Evolutionary conservation across 441 rosid species (phyloP).

Genomic region (Euphorbia schlechtendalii): DNA sequence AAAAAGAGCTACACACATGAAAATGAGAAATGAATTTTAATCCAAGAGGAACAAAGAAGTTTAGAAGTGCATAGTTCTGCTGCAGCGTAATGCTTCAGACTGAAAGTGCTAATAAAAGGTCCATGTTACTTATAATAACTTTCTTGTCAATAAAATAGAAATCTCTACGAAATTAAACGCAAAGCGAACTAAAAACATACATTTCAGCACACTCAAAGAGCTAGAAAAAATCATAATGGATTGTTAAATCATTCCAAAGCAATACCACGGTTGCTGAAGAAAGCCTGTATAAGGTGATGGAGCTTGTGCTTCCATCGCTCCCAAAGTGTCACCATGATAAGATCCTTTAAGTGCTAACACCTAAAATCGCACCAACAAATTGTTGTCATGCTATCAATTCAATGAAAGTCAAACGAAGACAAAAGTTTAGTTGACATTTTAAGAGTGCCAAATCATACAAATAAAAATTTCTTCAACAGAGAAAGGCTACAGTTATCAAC

Average conservation of each 20-base stretch:
- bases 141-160: not conserved
- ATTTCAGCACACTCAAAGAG: not conserved
- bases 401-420: constrained; percentile 7
- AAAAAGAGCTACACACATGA: not conserved
- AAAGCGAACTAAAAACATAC: not conserved
- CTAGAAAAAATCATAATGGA: not conserved
- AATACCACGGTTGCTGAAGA: constrained; percentile 90
- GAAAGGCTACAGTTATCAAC: too few species aligned
- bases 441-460: not conserved
- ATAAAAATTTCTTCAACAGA: not conserved
- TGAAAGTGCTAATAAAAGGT: not conserved
- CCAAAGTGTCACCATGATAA: constrained; percentile 96
- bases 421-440: not conserved
- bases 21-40: not conserved
- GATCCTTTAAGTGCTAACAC: constrained; percentile 88
- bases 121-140: not conserved
- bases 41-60: not conserved
- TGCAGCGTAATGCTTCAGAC: not conserved
- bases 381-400: not conserved
- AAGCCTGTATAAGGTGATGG: constrained; percentile 88
- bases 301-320: constrained; percentile 99
- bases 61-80: too few species aligned
- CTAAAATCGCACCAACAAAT: constrained; percentile 28
- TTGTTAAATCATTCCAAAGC: not conserved
- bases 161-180: not conserved